Evolutionary conservation across 1,284 basidiomycete species (phyloP).

Genomic region (Marasmius tenuissimus): DNA sequence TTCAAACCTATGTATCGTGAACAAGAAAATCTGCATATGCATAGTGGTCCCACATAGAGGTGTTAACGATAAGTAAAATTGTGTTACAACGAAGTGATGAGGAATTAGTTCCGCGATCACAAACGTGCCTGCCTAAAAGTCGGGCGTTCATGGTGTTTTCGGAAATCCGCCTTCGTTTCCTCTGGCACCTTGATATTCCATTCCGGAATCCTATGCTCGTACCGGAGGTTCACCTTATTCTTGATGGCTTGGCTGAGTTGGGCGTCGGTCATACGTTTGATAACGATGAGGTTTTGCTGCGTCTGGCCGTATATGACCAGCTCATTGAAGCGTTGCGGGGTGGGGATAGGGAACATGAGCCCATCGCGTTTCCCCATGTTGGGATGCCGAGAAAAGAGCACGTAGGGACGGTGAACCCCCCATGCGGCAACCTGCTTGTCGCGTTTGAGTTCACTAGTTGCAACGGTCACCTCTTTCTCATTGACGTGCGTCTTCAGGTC

Average conservation of each 20-base stretch:
- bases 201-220: background rate
- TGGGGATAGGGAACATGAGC: background rate
- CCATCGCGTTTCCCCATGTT: slow-evolving; percentile 9
- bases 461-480: background rate
- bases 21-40: too few relatives aligned
- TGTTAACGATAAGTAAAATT: too few relatives aligned
- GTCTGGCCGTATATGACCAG: slow-evolving; percentile 15
- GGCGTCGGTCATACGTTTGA: background rate
- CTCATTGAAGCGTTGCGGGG: slow-evolving; percentile 9
- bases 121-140: background rate
- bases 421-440: slow-evolving; percentile 6
- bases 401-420: slow-evolving; percentile 14
- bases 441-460: slow-evolving; percentile 5
- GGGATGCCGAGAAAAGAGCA: slow-evolving; percentile 12
- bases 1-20: too few relatives aligned
- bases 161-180: background rate
- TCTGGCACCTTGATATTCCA: slow-evolving; percentile 3
- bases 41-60: too few relatives aligned
- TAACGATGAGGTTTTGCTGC: slow-evolving; percentile 11
- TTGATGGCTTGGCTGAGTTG: background rate
- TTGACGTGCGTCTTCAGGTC: background rate
- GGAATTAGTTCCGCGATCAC: background rate
- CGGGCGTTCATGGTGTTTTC: background rate
- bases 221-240: background rate
- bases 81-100: too few relatives aligned